Evolutionary conservation across 1,284 basidiomycete genomes (phyloP).

Genomic region (Malassezia furfur): DNA sequence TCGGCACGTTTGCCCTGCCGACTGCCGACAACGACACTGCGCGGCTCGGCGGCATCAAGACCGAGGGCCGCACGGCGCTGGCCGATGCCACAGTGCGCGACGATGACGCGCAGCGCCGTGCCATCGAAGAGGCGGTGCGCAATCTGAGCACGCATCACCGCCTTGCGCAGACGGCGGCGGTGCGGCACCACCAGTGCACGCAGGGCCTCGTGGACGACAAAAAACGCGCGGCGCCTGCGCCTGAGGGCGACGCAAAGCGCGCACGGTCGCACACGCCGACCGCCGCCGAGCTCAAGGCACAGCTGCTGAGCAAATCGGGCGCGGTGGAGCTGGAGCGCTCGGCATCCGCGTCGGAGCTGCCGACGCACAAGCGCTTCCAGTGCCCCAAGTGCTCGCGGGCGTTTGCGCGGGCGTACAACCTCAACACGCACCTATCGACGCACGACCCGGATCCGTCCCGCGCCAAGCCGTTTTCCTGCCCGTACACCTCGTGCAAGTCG

Average conservation of each 20-base stretch:
- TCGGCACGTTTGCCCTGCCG: too few relatives aligned
- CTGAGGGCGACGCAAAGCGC: neutral
- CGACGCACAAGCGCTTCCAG: slow-evolving; percentile 32
- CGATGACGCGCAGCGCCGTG: slow-evolving; percentile 21
- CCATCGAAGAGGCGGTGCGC: slow-evolving; percentile 23
- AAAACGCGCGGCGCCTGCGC: neutral
- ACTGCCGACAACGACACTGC: too few relatives aligned
- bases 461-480: slow-evolving; percentile 71
- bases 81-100: neutral
- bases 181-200: slow-evolving; percentile 13
- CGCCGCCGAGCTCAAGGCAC: neutral
- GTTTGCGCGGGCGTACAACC: slow-evolving; percentile 77
- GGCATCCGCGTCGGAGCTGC: neutral
- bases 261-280: slow-evolving; percentile 12
- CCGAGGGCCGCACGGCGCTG: too few relatives aligned
- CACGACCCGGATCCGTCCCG: slow-evolving; percentile 67
- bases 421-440: slow-evolving; percentile 80
- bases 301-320: neutral
- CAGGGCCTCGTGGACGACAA: neutral
- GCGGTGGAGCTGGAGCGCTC: slow-evolving; percentile 1
- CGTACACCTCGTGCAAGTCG: slow-evolving; percentile 59
- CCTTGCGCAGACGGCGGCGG: slow-evolving; percentile 9
- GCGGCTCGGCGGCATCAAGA: too few relatives aligned
- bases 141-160: slow-evolving; percentile 8
- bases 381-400: slow-evolving; percentile 52